Percentiles rank a stretch among this genome's conserved stretches.
Evolutionary conservation across 2,329 filamentous ascomycete genomes (phyloP).

Genomic region (Huntiella savannae): DNA sequence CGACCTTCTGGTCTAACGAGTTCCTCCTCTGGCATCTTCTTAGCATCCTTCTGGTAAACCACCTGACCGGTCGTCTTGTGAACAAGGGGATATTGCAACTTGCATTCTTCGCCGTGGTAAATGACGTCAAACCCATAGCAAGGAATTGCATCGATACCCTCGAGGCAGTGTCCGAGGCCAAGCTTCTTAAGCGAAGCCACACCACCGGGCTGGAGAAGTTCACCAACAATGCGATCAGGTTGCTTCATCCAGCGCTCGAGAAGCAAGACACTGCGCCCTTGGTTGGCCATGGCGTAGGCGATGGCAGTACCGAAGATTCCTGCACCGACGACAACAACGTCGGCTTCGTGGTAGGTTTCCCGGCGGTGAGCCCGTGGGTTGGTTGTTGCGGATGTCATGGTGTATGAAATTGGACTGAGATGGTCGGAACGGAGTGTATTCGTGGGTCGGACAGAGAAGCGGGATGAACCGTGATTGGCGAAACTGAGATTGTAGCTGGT

Average conservation of each 20-base stretch:
- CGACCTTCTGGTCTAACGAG: constrained; percentile 46
- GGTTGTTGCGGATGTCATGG: background rate
- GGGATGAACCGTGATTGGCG: background rate
- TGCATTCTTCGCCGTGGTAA: constrained; percentile 54
- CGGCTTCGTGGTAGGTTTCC: constrained; percentile 40
- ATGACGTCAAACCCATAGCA: constrained; percentile 78
- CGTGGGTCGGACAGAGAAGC: too few species aligned
- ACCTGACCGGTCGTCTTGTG: constrained; percentile 26
- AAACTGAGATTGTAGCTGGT: background rate
- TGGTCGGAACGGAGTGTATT: too few species aligned
- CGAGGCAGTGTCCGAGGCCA: constrained; percentile 63
- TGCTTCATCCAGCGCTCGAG: constrained; percentile 80
- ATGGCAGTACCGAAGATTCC: constrained; percentile 78
- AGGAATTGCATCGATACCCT: constrained; percentile 69
- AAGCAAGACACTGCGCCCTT: constrained; percentile 77
- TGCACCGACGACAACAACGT: constrained; percentile 82
- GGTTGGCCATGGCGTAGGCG: constrained; percentile 66
- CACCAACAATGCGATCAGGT: constrained; percentile 88
- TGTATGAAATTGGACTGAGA: background rate
- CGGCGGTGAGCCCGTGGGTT: constrained; percentile 4
- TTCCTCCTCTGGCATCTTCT: constrained; percentile 16
- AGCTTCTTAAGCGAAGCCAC: constrained; percentile 62
- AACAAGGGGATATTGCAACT: constrained; percentile 60
- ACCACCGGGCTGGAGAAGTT: constrained; percentile 84
- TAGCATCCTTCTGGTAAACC: constrained; percentile 17